Conservation (phyloP, 2,329 filamentous ascomycete genomes). For the Hypocreales sp. region DNA sequence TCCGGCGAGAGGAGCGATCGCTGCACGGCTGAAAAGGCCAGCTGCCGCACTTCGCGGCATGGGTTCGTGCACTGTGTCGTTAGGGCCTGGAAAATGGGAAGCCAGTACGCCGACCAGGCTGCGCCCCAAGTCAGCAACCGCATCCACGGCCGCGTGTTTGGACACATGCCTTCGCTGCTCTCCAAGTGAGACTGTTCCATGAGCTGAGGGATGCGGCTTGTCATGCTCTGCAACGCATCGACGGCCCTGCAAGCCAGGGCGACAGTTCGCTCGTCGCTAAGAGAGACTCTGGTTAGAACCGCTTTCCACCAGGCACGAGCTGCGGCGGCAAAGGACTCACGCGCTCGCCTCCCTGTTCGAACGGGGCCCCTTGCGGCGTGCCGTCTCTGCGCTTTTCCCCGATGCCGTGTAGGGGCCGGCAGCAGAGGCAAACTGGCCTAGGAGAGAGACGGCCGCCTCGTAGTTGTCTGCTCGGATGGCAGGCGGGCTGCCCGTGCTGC, state of each 20-base stretch:
- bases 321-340: slow-evolving; percentile 11
- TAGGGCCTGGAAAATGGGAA: slow-evolving; percentile 79
- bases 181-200: slow-evolving; percentile 92
- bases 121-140: slow-evolving; percentile 2
- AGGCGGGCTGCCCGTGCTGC: slow-evolving; percentile 57
- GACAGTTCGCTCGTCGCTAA: slow-evolving; percentile 38
- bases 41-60: slow-evolving; percentile 79
- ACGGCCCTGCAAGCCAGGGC: slow-evolving; percentile 68
- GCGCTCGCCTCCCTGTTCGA: slow-evolving; percentile 10
- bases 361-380: slow-evolving; percentile 17
- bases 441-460: slow-evolving; percentile 65
- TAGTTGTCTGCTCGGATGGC: slow-evolving; percentile 94
- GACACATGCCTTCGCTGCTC: slow-evolving; percentile 56
- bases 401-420: slow-evolving; percentile 56
- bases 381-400: slow-evolving; percentile 51
- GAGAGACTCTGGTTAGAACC: too few species aligned
- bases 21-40: slow-evolving; percentile 76
- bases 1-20: slow-evolving; percentile 73
- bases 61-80: slow-evolving; percentile 88
- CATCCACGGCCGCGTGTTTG: too few species aligned
- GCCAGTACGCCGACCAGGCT: slow-evolving; percentile 98
- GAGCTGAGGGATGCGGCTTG: slow-evolving; percentile 63
- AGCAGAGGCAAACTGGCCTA: slow-evolving; percentile 81
- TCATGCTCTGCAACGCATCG: slow-evolving; percentile 67
- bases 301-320: too few species aligned